Conservation (phyloP, 2,329 filamentous ascomycete genomes). For the Colletotrichum euphorbiae region DNA sequence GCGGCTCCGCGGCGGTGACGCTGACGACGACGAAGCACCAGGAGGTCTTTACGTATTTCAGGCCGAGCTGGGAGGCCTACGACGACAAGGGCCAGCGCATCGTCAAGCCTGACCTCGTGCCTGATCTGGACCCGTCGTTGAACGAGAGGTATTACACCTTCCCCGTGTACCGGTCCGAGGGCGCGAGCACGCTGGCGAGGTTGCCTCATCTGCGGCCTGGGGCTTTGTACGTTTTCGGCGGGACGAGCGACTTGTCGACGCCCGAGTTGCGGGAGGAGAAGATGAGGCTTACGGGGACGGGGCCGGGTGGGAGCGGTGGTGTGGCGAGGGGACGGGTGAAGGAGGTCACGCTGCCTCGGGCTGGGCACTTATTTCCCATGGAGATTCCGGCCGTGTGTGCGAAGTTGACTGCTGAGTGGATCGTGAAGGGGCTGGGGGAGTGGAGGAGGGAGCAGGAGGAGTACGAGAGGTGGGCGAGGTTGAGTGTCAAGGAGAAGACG, state of each 20-base stretch:
- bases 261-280: conserved; percentile 65
- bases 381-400: conserved; percentile 79
- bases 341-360: conserved; percentile 70
- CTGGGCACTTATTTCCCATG: conserved; percentile 87
- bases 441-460: conserved; percentile 69
- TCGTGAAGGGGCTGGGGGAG: conserved; percentile 65
- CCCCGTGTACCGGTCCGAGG: conserved; percentile 77
- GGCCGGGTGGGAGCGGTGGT: conserved; percentile 76
- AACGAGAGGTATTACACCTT: conserved; percentile 52
- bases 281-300: conserved; percentile 72
- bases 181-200: conserved; percentile 63
- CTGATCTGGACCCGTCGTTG: conserved; percentile 58
- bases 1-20: conserved; percentile 62
- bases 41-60: conserved; percentile 83
- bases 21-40: conserved; percentile 88
- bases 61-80: conserved; percentile 65
- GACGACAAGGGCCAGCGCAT: conserved; percentile 52
- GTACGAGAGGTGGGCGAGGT: conserved; percentile 67
- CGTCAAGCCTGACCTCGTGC: conserved; percentile 54
- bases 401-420: conserved; percentile 66
- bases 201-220: conserved; percentile 72
- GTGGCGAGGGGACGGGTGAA: conserved; percentile 73
- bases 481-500: conserved; percentile 64
- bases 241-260: conserved; percentile 65
- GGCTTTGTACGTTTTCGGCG: conserved; percentile 78